Evolutionary conservation across 345 rosid species (phyloP).

Genomic region (Lagerstroemia speciosa): DNA sequence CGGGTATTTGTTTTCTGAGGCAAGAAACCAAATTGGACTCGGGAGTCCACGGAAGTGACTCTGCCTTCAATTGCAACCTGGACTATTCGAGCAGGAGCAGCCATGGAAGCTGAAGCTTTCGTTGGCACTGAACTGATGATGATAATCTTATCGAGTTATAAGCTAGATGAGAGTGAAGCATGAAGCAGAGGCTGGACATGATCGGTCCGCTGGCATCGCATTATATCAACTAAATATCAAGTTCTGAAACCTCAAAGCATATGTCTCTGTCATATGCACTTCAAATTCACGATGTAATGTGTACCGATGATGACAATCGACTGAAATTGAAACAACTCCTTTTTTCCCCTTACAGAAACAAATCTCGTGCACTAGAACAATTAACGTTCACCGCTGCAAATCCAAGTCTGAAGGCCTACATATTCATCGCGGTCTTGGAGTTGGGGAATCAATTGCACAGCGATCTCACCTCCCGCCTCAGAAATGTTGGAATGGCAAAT

Average conservation of each 20-base stretch:
- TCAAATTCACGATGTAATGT: not conserved
- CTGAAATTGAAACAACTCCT: not conserved
- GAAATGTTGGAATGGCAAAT: slow-evolving; percentile 71
- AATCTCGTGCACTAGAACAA: not conserved
- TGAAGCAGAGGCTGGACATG: not conserved
- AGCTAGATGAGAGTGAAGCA: not conserved
- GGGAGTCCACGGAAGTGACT: no score
- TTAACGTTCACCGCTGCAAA: not conserved
- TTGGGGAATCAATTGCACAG: slow-evolving; percentile 16
- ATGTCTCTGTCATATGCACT: not conserved
- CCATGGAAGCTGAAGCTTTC: no score
- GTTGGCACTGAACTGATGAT: no score
- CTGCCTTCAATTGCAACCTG: no score
- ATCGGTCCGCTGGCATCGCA: not conserved
- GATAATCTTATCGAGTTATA: not conserved
- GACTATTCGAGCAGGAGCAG: no score
- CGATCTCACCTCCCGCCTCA: slow-evolving; percentile 63
- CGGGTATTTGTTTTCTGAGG: no score
- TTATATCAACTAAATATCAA: no score
- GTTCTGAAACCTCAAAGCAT: not conserved
- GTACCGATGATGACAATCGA: not conserved
- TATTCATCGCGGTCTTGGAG: not conserved
- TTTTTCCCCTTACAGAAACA: not conserved
- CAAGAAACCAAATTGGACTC: no score
- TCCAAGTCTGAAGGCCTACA: not conserved